Conservation (phyloP, 495 filamentous ascomycete species). For the Alectoria sarmentosa region DNA sequence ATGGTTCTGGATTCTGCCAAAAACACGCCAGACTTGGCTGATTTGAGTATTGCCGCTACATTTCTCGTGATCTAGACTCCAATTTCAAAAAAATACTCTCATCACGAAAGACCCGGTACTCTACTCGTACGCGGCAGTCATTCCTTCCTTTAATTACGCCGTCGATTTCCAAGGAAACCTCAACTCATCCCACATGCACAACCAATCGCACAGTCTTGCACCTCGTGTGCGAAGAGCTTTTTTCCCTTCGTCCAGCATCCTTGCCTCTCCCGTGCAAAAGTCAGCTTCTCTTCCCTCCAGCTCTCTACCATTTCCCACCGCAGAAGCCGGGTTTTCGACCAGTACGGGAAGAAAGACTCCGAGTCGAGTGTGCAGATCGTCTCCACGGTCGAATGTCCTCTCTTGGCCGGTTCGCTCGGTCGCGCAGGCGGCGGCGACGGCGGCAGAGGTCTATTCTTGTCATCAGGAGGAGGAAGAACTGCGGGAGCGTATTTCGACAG, state of each 20-base stretch:
- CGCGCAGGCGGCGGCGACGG: neutral
- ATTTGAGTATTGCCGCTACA: too few relatives aligned
- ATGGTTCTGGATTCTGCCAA: too few relatives aligned
- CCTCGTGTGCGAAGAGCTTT: neutral
- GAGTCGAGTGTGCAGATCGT: neutral
- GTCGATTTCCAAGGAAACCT: neutral
- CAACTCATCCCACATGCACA: neutral
- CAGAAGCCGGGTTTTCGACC: neutral
- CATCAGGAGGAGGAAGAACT: neutral
- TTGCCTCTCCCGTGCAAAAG: neutral
- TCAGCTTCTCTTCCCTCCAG: neutral
- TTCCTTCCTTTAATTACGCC: neutral
- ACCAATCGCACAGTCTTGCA: neutral
- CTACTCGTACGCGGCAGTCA: neutral
- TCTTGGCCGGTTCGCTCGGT: neutral
- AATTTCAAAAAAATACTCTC: too few relatives aligned
- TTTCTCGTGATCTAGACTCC: too few relatives aligned
- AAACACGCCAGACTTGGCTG: too few relatives aligned
- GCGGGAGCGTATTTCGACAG: neutral
- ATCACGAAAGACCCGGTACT: too few relatives aligned
- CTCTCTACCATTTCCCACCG: neutral
- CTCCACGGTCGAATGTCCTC: neutral
- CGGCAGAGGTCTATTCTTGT: neutral
- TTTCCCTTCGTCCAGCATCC: neutral
- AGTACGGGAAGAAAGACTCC: neutral